Base-by-base conservation (phyloP, 2,329 filamentous ascomycete genomes). In the Ophiostoma tasmaniense region DNA sequence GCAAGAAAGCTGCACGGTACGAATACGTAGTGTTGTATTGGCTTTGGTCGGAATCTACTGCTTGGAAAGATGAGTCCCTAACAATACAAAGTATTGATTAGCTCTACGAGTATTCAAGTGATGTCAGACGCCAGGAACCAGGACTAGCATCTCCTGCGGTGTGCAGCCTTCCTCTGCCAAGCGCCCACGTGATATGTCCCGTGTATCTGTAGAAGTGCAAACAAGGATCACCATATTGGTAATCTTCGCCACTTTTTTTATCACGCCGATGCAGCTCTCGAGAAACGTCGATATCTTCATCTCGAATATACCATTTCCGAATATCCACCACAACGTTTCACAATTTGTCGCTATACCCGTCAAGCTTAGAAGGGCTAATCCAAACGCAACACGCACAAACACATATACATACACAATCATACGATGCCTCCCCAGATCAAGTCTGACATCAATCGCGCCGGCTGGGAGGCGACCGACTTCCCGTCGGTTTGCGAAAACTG, bases 381-480 rank as follows among this genome's bases (percentile, higher is more conserved):
- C 5, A 28, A n/a, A 28, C 14, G 25, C 55, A 13, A 61, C 52
- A 59, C 22, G 10, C 52, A 3, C 14, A 25, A 13, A 14, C 52
- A 14, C 30, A 35, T 14, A n/a, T 20, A 35, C n/a, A 62, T 10
- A 20, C 30, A 62, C 4, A 33, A 20, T 5, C n/a, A 30, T 20
- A 65, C 62, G 8, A 66, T 69, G 88, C 90, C 91, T 69, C 90
- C 93, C 13, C 93, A 97, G 79, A 97, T 97, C 78, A 97, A 98
- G 79, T 91, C 96, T 78, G 93, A 97, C 77, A 85, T 97, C 64
- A 97, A 98, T 81, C 88, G 95, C 68, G 95, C 93, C 22, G 95
- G 95, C 70, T 97, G 93, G 93, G 95, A 99, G 80, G 90, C 92
- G 39, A 95, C 92, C 66, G 92, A 95, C 79, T 93, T 95, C 75